These are phyloP conservation scores for Podospora didyma DNA, from an alignment of 495 filamentous ascomycete species.

Conservation along the genomic window DNA sequence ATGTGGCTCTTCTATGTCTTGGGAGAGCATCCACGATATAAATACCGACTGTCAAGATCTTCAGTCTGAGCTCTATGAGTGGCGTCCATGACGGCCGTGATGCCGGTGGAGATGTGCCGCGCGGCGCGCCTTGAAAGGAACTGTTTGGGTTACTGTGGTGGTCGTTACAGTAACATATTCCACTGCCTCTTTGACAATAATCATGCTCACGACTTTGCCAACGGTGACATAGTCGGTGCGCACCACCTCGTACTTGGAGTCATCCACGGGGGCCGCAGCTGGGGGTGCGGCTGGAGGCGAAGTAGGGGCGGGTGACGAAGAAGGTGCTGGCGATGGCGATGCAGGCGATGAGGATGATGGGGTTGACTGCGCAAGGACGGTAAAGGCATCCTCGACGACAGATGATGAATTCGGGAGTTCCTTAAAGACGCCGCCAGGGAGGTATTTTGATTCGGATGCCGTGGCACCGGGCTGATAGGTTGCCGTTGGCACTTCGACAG, in stretches of 20 bases:
- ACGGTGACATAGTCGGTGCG: conserved; percentile 43
- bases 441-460: conserved; percentile 10
- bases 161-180: conserved; percentile 38
- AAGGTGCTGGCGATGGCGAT: no score
- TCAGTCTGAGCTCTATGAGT: no score
- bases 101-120: conserved; percentile 22
- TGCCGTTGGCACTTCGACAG: conserved; percentile 18
- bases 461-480: conserved; percentile 15
- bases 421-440: conserved; percentile 27
- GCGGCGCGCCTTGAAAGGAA: conserved; percentile 20
- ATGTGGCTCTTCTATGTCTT: no score
- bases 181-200: conserved; percentile 43
- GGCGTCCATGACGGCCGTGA: conserved; percentile 7
- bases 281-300: conserved; percentile 16
- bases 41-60: no score
- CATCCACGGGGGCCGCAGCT: conserved; percentile 13
- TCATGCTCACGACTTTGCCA: conserved; percentile 35
- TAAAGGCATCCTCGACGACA: neutral
- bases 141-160: conserved; percentile 26
- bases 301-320: conserved; percentile 18
- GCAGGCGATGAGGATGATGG: conserved; percentile 2
- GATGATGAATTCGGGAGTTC: neutral
- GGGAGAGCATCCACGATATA: no score
- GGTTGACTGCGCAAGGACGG: neutral
- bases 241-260: conserved; percentile 29